phyloP scores from a whole-genome alignment of 495 filamentous ascomycete species.

The Terfezia boudieri region DNA sequence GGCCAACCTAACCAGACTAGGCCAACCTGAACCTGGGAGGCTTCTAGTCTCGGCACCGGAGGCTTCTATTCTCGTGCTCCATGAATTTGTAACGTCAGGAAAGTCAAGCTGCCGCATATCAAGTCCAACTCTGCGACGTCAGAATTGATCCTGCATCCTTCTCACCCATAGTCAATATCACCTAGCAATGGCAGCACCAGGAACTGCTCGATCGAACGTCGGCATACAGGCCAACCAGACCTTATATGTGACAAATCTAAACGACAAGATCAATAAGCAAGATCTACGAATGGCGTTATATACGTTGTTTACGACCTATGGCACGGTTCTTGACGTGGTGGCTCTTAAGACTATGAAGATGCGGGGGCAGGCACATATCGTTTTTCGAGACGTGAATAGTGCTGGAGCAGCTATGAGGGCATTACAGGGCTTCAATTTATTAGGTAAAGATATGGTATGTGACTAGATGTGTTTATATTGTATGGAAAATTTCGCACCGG shows the following conservation, averaged over 20 bases:
- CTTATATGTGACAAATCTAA: constrained; percentile 70
- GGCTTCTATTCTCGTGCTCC: no score
- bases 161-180: no score
- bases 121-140: no score
- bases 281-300: constrained; percentile 71
- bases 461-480: not conserved
- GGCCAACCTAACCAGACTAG: no score
- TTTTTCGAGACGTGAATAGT: constrained; percentile 65
- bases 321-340: constrained; percentile 82
- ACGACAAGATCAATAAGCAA: constrained; percentile 60
- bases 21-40: no score
- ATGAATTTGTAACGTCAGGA: no score
- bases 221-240: constrained; percentile 25
- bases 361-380: constrained; percentile 86
- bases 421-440: constrained; percentile 67
- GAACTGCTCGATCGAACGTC: not conserved
- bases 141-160: no score
- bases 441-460: constrained; percentile 68
- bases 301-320: constrained; percentile 82
- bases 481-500: not conserved
- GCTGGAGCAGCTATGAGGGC: constrained; percentile 79
- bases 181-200: not conserved
- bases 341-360: constrained; percentile 70
- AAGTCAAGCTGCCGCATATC: no score
- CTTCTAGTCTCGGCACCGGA: no score